Percentiles rank a stretch among this genome's conserved stretches.
phyloP scores from a whole-genome alignment of 805 yeast genomes.

The Wickerhamiella australiensis region DNA sequence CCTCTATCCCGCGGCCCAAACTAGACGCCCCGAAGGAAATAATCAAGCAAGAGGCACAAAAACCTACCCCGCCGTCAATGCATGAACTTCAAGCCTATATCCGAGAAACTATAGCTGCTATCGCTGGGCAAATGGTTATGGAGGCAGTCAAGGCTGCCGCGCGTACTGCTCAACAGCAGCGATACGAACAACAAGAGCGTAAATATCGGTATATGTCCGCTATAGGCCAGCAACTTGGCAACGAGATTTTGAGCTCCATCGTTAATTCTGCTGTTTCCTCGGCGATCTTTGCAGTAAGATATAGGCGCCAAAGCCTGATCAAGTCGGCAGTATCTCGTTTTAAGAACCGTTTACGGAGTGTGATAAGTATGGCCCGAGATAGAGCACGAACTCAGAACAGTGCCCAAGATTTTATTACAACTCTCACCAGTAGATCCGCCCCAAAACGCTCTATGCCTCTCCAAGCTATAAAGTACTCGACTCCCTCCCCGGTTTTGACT shows the following conservation, averaged over 20 bases:
- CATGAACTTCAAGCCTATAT: not conserved
- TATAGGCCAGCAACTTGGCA: not conserved
- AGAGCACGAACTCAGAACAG: not conserved
- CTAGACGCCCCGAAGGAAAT: not conserved
- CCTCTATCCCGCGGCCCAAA: not conserved
- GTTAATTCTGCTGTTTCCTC: not conserved
- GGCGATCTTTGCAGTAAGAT: not conserved
- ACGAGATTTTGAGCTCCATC: not conserved
- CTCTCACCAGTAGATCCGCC: not conserved
- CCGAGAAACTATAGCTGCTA: not conserved
- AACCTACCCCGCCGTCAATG: not conserved
- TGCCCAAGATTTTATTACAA: not conserved
- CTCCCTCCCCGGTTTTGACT: not conserved
- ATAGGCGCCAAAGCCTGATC: not conserved
- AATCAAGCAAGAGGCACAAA: not conserved
- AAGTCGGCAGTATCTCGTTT: not conserved
- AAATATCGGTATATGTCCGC: not conserved
- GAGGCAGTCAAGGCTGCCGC: not conserved
- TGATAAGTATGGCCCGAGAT: not conserved
- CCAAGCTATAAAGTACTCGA: not conserved
- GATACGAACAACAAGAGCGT: not conserved
- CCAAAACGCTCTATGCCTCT: not conserved
- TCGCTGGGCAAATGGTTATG: not conserved
- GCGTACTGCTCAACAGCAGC: not conserved
- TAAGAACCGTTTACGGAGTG: not conserved